Evolutionary conservation across 2,329 filamentous ascomycete species (phyloP), one percentile per base, ranked within the genome.

Genomic region (Pseudogymnoascus sp.): DNA sequence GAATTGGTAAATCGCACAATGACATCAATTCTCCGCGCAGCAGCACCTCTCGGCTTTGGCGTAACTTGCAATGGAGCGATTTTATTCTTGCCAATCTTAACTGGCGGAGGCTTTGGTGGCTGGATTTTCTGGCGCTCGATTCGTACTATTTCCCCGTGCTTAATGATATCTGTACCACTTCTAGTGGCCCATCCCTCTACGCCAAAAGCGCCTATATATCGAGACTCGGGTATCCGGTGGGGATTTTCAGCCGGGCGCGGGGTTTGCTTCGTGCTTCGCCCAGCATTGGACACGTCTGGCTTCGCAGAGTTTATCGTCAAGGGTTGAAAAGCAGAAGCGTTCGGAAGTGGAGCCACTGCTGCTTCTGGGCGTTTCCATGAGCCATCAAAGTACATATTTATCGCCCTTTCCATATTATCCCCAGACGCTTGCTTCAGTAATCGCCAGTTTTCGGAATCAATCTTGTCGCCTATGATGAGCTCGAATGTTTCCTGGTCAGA

Each of bases 201-300:
- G 7, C 94, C 94, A 73, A 97, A 94, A 0, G 91, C 90, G 15
- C 94, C 94, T 63, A 97, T 83, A 68, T 97, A 99, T 69, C 94
- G 77, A 66, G 78, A 79, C 1, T 75, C 68, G 0, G 86, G 85
- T 77, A 72, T 59, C n/a, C 28, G 57, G 15, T 11, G 30, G 22
- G 8, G 2, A 58, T 25, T 58, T 58, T 18, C 20, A 38, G 11
- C 9, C 57, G 33, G 33, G 35, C 18, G 33, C 12, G 35, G 22
- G 2, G 37, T 58, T 50, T 28, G 35, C 65, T 60, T 63, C 62
- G 14, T 57, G 61, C 64, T 71, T 72, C 73, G 76, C 72, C 28
- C 59, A 50, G 61, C 62, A 50, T 36, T 63, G 14, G 64, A 59
- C 8, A 30, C 59, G 3, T 39, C 39, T 6, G 67, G 62, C 58